Percentiles rank a stretch among this genome's conserved stretches.
Conservation (phyloP, 306 rosid genomes). For the Macrotyloma uniflorum region DNA sequence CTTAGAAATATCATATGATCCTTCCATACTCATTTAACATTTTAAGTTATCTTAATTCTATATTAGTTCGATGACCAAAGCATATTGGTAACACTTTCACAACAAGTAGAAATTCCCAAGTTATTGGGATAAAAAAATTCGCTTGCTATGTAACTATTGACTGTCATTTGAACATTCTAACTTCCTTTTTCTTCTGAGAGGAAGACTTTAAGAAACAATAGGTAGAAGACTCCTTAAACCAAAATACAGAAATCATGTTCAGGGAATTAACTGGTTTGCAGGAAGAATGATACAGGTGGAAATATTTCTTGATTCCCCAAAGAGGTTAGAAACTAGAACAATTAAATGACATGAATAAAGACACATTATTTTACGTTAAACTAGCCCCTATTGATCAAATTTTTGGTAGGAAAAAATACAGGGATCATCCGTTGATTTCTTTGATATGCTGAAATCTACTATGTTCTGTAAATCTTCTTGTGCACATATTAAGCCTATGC, state of each 20-base stretch:
- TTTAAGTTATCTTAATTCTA: background rate
- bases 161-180: background rate
- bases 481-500: background rate
- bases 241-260: background rate
- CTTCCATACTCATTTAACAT: background rate
- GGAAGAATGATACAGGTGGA: background rate
- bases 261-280: background rate
- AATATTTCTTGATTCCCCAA: background rate
- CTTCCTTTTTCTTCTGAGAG: background rate
- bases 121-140: background rate
- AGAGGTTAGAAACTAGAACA: background rate
- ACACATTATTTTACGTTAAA: background rate
- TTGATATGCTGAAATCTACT: background rate
- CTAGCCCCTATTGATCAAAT: background rate
- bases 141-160: background rate
- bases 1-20: background rate
- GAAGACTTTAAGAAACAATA: slow-evolving; percentile 9
- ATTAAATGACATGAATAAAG: background rate
- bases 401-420: background rate
- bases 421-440: background rate
- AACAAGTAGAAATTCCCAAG: background rate
- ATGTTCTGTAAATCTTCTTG: background rate
- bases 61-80: background rate
- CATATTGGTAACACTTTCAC: background rate
- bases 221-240: background rate